phyloP scores from a whole-genome alignment of 257 asterid species.

The Nicotiana tomentosiformis region DNA sequence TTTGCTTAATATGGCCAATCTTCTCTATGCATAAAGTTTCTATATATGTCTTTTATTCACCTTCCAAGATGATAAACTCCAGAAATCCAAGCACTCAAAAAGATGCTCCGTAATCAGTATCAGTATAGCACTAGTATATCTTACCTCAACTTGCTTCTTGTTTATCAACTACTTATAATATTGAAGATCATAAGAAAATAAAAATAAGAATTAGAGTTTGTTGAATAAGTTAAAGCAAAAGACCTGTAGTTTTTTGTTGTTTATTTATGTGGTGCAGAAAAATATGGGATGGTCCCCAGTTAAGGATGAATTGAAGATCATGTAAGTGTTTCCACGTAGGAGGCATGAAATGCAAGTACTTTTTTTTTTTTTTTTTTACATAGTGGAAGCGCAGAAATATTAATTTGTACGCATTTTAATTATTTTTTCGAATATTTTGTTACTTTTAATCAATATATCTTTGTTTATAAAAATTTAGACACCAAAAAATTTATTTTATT shows the following conservation, averaged over 20 bases:
- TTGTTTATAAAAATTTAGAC: too few species aligned
- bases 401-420: neutral
- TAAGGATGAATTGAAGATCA: neutral
- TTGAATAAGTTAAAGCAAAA: neutral
- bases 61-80: neutral
- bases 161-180: neutral
- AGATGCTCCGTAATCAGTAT: neutral
- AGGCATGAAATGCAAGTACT: neutral
- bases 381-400: too few species aligned
- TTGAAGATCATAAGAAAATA: too few species aligned
- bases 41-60: neutral
- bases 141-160: neutral
- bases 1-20: neutral
- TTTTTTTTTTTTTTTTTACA: too few species aligned
- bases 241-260: neutral
- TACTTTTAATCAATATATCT: too few species aligned
- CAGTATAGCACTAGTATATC: neutral
- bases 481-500: too few species aligned
- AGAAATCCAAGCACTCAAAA: neutral
- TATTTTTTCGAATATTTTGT: neutral
- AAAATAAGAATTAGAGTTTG: neutral
- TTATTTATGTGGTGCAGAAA: neutral
- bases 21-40: neutral
- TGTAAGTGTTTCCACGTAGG: neutral
- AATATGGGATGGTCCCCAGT: neutral